Evolutionary conservation across 257 asterid genomes (phyloP), one percentile per base, ranked within the genome.

Genomic region (Nemophila menziesii): DNA sequence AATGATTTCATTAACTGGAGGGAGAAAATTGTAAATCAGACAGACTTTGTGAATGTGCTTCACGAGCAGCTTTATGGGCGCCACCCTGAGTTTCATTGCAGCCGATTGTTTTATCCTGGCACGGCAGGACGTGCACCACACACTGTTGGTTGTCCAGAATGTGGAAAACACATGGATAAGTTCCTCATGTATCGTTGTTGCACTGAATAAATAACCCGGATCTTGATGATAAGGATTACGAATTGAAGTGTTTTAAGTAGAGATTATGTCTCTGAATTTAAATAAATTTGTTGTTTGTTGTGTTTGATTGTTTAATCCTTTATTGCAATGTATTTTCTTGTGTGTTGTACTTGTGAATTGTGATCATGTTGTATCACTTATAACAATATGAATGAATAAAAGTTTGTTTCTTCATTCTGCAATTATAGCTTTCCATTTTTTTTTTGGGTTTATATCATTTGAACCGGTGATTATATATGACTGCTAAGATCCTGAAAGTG

Each of bases 171-270:
- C 24, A 41, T 41, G 46, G 23, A 12, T 5, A 41, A 41, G n/a
- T 24, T 17, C n/a, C 26, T 41, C 6, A 41, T 41, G 46, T 41
- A 41, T 24, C 24, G 46, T 9, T 18, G 46, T 15, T 41, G 46
- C 46, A 41, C 15, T 18, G 46, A 41, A 12, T 19, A 41, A 19
- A 17, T 15, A 5, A 17, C 0, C 22, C 43, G 4, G 20, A 1
- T 38, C 18, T 12, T 39, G 8, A 12, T 4, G 21, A 39, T 4
- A 2, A 39, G 3, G 15, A 16, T 21, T 39, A 0, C 14, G n/a
- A n/a, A 39, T 39, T 39, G 44, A 39, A 39, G 20, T 14, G 17
- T 39, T 14, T 14, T 14, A 11, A 13, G 11, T 14, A 4, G 4
- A 4, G 16, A 7, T 13, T 29, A 3, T 3, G 8, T 29, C 36